Evolutionary conservation across 305 asterid species (phyloP).

Genomic region (Fraxinus dipetala): DNA sequence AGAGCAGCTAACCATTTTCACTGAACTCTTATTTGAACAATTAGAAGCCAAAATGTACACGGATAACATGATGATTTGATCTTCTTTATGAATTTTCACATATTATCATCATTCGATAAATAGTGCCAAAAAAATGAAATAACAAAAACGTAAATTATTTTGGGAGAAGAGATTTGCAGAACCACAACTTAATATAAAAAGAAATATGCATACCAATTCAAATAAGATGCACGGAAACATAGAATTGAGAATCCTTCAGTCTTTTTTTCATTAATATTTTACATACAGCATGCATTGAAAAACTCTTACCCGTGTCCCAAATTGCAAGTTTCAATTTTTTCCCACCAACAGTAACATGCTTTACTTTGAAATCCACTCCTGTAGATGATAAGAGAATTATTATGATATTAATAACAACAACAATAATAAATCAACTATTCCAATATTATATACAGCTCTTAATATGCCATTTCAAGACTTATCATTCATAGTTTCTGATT

Average conservation of each 20-base stretch:
- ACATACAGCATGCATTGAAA: background rate
- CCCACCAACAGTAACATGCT: slow-evolving; percentile 78
- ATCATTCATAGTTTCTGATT: background rate
- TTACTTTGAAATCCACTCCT: slow-evolving; percentile 78
- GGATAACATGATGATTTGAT: background rate
- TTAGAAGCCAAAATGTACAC: background rate
- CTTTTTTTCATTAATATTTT: background rate
- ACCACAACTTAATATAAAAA: background rate
- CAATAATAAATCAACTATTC: background rate
- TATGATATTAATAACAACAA: background rate
- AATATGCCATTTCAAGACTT: background rate
- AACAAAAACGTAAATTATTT: background rate
- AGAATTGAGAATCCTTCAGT: background rate
- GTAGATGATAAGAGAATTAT: slow-evolving; percentile 15
- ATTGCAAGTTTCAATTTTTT: slow-evolving; percentile 94
- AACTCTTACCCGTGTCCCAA: slow-evolving; percentile 87
- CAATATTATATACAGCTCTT: background rate
- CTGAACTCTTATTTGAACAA: background rate
- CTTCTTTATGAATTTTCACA: background rate
- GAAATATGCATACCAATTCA: background rate
- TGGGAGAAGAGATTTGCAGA: slow-evolving; percentile 2
- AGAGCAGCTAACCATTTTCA: background rate
- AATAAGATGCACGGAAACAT: background rate
- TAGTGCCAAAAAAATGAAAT: background rate
- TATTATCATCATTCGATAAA: slow-evolving; percentile 2